Conservation (phyloP, 1,284 basidiomycete species). For the Austroboletus rostrupii region DNA sequence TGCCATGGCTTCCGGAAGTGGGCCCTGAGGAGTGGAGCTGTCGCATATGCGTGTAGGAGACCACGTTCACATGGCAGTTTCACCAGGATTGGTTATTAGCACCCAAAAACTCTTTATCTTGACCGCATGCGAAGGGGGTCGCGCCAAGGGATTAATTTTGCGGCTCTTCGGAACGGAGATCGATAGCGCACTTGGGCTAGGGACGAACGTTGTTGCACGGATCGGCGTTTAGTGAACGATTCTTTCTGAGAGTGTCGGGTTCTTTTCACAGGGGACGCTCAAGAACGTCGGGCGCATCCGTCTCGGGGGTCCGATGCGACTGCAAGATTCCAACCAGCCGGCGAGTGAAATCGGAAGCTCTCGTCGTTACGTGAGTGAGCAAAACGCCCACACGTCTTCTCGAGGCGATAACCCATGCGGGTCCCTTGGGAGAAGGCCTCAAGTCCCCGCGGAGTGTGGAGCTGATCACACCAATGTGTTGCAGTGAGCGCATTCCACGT, state of each 20-base stretch:
- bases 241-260: not conserved
- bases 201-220: constrained; percentile 1
- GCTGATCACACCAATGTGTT: constrained; percentile 3
- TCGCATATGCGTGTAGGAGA: not conserved
- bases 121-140: constrained; percentile 2
- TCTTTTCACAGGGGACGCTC: not conserved
- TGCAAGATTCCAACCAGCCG: not conserved
- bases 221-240: constrained; percentile 6
- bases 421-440: constrained; percentile 9
- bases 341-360: not conserved
- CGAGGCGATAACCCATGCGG: constrained; percentile 11
- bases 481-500: constrained; percentile 7
- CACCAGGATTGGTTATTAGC: constrained; percentile 6
- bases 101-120: constrained; percentile 7
- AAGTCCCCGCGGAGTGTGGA: constrained; percentile 16
- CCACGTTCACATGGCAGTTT: constrained; percentile 6
- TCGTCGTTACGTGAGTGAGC: constrained; percentile 13
- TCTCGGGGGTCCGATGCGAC: not conserved
- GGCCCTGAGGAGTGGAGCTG: not conserved
- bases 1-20: not conserved
- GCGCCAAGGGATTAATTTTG: constrained; percentile 8
- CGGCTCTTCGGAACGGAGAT: constrained; percentile 10
- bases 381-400: constrained; percentile 11
- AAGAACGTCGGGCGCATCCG: not conserved
- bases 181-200: constrained; percentile 11